phyloP scores from a whole-genome alignment of 1,139 yeast genomes.

The Yamadazyma diddensiae region DNA sequence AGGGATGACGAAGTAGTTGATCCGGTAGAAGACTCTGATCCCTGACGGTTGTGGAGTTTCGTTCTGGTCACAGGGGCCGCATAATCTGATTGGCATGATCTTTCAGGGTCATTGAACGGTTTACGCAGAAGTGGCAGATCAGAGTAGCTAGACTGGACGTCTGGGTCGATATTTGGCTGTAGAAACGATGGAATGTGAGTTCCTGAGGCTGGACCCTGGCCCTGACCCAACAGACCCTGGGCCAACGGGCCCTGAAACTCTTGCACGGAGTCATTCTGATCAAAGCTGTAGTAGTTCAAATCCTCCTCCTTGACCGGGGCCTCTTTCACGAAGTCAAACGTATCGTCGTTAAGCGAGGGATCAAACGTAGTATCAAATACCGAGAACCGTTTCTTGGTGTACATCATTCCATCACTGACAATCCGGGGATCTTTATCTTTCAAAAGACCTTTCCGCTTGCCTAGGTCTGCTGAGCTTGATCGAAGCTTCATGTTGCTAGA shows the following conservation, averaged over 20 bases:
- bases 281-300: slow-evolving; percentile 9
- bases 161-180: too few relatives aligned
- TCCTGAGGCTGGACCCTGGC: too few relatives aligned
- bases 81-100: slow-evolving; percentile 8
- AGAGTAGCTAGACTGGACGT: slow-evolving; percentile 7
- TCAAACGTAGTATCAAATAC: slow-evolving; percentile 18
- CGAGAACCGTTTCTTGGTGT: slow-evolving; percentile 10
- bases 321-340: slow-evolving; percentile 15
- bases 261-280: slow-evolving; percentile 7
- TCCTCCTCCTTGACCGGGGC: too few relatives aligned
- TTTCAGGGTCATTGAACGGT: slow-evolving; percentile 4
- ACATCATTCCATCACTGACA: slow-evolving; percentile 14
- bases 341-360: slow-evolving; percentile 14
- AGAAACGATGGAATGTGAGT: background rate
- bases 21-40: slow-evolving; percentile 35
- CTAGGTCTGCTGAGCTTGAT: slow-evolving; percentile 1
- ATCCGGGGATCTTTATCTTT: slow-evolving; percentile 7
- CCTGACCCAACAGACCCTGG: too few relatives aligned
- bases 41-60: slow-evolving; percentile 31
- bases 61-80: slow-evolving; percentile 8
- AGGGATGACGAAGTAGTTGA: slow-evolving; percentile 31
- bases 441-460: too few relatives aligned
- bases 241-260: slow-evolving; percentile 1
- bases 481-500: background rate
- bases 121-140: slow-evolving; percentile 5